Percentiles rank a stretch among this genome's conserved stretches.
These are phyloP conservation scores for Porodaedalea pini DNA, from an alignment of 1,284 basidiomycete species.

Conservation along the genomic window DNA sequence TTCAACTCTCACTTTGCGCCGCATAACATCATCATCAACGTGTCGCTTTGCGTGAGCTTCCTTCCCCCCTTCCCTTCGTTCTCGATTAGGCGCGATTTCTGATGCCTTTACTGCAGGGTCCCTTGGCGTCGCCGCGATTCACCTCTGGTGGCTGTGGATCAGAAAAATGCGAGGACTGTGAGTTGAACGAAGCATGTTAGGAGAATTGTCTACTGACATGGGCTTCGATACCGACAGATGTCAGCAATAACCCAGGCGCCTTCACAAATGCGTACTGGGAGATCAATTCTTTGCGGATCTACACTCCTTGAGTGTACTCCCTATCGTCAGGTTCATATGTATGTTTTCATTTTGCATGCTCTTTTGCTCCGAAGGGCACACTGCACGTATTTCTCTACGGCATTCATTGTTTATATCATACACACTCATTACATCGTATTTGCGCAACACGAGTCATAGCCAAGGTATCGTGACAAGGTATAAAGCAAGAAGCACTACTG, in stretches of 20 bases:
- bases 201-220: neutral
- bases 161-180: slow-evolving; percentile 23
- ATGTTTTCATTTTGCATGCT: too few relatives aligned
- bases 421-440: too few relatives aligned
- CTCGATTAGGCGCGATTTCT: too few relatives aligned
- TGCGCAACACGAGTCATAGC: too few relatives aligned
- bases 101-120: slow-evolving; percentile 17
- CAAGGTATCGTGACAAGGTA: too few relatives aligned
- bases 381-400: too few relatives aligned
- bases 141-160: slow-evolving; percentile 15
- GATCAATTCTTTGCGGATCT: slow-evolving; percentile 54
- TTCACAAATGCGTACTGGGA: slow-evolving; percentile 64
- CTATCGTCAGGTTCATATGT: too few relatives aligned
- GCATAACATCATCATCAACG: slow-evolving; percentile 50
- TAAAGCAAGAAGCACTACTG: too few relatives aligned
- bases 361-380: too few relatives aligned
- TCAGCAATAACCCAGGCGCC: slow-evolving; percentile 48
- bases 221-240: slow-evolving; percentile 38
- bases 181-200: neutral
- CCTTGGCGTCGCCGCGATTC: slow-evolving; percentile 23
- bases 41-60: slow-evolving; percentile 48
- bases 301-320: slow-evolving; percentile 32
- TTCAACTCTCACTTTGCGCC: slow-evolving; percentile 44
- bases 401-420: too few relatives aligned
- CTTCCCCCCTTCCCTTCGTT: neutral